A percentile compares a stretch with the other conserved stretches of the same genome.
phyloP scores from a whole-genome alignment of 495 filamentous ascomycete species.

The Baudoinia panamericana region DNA sequence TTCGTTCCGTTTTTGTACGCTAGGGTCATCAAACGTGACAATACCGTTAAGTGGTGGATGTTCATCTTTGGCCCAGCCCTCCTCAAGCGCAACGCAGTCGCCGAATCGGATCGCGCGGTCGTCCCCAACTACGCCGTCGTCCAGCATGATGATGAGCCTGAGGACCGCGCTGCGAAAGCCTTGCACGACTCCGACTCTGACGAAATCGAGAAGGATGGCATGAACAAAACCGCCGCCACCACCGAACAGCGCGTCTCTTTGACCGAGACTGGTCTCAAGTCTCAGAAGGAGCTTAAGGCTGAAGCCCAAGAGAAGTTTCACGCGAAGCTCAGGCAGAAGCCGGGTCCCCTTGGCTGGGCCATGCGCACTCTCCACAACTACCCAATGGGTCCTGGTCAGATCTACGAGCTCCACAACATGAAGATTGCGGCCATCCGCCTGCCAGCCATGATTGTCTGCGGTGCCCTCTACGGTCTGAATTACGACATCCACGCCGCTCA shows the following conservation, averaged over 20 bases:
- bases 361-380: slow-evolving; percentile 58
- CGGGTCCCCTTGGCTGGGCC: slow-evolving; percentile 56
- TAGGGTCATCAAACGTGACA: slow-evolving; percentile 39
- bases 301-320: slow-evolving; percentile 38
- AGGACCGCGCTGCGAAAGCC: neutral
- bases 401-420: slow-evolving; percentile 58
- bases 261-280: slow-evolving; percentile 30
- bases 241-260: too few species aligned
- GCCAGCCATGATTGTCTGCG: slow-evolving; percentile 44
- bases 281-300: slow-evolving; percentile 44
- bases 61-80: slow-evolving; percentile 22
- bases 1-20: slow-evolving; percentile 39
- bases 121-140: slow-evolving; percentile 43
- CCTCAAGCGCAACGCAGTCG: neutral
- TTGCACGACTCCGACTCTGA: slow-evolving; percentile 17
- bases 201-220: slow-evolving; percentile 18
- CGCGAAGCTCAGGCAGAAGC: slow-evolving; percentile 40
- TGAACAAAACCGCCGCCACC: slow-evolving; percentile 33
- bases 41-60: slow-evolving; percentile 42
- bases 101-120: slow-evolving; percentile 1
- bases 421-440: slow-evolving; percentile 42
- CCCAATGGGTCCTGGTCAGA: slow-evolving; percentile 46
- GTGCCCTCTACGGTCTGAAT: slow-evolving; percentile 50
- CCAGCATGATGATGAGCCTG: slow-evolving; percentile 29
- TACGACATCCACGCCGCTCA: slow-evolving; percentile 64